These are phyloP conservation scores for Monascus purpureus DNA, from an alignment of 495 filamentous ascomycete species.

Conservation along the genomic window DNA sequence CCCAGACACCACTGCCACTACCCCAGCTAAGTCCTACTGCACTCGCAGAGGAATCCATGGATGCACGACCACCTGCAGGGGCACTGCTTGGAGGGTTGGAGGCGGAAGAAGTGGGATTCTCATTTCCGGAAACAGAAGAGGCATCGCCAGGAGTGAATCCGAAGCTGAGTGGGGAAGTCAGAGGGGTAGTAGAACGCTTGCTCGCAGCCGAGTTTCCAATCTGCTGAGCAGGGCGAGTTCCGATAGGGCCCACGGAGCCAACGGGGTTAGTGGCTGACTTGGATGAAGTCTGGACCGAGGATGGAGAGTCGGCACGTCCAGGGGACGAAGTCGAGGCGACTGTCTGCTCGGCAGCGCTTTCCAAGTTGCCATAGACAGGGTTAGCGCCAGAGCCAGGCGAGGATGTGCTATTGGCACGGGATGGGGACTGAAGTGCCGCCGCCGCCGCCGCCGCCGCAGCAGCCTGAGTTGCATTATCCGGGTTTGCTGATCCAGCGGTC, in stretches of 20 bases:
- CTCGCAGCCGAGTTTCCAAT: constrained; percentile 50
- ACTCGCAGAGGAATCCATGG: constrained; percentile 35
- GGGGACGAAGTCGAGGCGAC: constrained; percentile 86
- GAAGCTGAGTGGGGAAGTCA: constrained; percentile 72
- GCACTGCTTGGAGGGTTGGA: constrained; percentile 40
- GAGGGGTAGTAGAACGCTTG: constrained; percentile 80
- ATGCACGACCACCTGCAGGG: constrained; percentile 10
- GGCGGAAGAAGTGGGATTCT: constrained; percentile 46
- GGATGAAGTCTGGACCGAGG: constrained; percentile 39
- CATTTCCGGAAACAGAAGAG: constrained; percentile 27
- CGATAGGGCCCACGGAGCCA: constrained; percentile 77
- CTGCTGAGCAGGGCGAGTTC: constrained; percentile 60
- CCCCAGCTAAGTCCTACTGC: constrained; percentile 55
- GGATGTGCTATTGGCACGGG: constrained; percentile 78
- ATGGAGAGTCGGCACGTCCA: constrained; percentile 75
- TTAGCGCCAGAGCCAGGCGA: constrained; percentile 56
- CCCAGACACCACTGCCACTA: constrained; percentile 59
- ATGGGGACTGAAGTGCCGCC: constrained; percentile 43
- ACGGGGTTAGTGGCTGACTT: constrained; percentile 41
- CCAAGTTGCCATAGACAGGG: constrained; percentile 43
- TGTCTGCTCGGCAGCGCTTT: constrained; percentile 56
- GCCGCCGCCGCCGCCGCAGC: constrained; percentile 16
- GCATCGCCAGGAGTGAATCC: constrained; percentile 50
- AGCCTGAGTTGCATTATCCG: constrained; percentile 26
- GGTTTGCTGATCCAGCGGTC: constrained; percentile 17